Evolutionary conservation across 805 yeast genomes (phyloP), one percentile per base, ranked within the genome.

Genomic region (Monosporozyma aerobia): DNA sequence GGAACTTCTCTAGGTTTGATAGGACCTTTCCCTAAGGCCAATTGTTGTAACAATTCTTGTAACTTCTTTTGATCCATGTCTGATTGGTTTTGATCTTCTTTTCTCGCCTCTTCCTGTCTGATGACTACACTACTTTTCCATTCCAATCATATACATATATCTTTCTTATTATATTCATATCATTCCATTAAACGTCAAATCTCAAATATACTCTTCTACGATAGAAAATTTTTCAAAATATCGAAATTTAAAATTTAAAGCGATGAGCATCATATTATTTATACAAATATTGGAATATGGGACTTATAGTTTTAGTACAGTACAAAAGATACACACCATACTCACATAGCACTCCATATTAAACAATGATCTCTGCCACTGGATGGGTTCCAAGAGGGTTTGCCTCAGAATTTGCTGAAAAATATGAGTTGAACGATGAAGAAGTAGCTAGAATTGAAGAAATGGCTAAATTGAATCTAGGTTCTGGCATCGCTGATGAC

Each of bases 371-470:
- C 57, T 89, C 99, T 41, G 85, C 97, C 29, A 83, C 94, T 48
- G 74, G 83, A 50, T 94, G 99, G 98, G 96, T 92, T 25, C 97
- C 98, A 49, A 81, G 96, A 63, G 99, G 99, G 5, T 86, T 77
- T 69, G 95, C 99, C 30, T 80, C 95, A 40, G 97, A 90, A 69
- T 87, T 84, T 65, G 98, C 99, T 5, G 88, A 82, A 62, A 80
- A 85, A 64, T 90, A 89, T 62, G 96, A 88, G 59, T 73, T 92
- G 51, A 83, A 90, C 59, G 98, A 94, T 56, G 92, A 80, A 55
- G 99, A 94, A 71, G 83, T 94, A 87, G 92, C 81, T 53, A 79
- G 97, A 71, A 90, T 94, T 65, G 80, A 83, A 56, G 81, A 82
- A 58, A 77, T 94, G 80, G 96, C 98, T 51, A 80, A 85, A 54